These are phyloP conservation scores for Phyllosticta ampelicida DNA, from an alignment of 2,329 filamentous ascomycete genomes.

Conservation along the genomic window DNA sequence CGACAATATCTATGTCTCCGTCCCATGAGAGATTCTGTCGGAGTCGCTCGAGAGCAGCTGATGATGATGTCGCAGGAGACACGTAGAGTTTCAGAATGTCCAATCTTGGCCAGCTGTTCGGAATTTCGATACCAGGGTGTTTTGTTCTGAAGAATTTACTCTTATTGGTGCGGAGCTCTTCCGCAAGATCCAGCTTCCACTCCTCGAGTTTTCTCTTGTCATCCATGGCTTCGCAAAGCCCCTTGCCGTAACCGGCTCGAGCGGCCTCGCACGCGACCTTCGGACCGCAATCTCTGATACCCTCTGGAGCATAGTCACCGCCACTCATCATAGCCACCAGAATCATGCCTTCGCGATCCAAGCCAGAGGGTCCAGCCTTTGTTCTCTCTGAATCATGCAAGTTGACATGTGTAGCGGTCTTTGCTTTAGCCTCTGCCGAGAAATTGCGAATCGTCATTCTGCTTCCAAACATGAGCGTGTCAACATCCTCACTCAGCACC, in stretches of 20 bases:
- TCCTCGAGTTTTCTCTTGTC: constrained; percentile 35
- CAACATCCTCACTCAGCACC: constrained; percentile 91
- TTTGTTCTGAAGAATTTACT: constrained; percentile 67
- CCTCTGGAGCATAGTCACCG: constrained; percentile 84
- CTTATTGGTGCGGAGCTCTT: constrained; percentile 76
- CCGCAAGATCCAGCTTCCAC: constrained; percentile 63
- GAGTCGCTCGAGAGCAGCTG: constrained; percentile 46
- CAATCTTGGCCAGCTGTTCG: constrained; percentile 67
- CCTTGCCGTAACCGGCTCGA: constrained; percentile 71
- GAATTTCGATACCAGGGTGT: constrained; percentile 64
- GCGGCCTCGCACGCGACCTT: constrained; percentile 87
- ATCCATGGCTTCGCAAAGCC: constrained; percentile 52
- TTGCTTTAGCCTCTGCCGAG: constrained; percentile 60
- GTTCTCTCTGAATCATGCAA: constrained; percentile 59
- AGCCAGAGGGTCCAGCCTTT: constrained; percentile 43
- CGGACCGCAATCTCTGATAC: constrained; percentile 76
- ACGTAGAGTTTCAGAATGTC: constrained; percentile 81
- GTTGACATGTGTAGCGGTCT: constrained; percentile 72
- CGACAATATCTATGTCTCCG: constrained; percentile 50
- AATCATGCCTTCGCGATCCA: constrained; percentile 84
- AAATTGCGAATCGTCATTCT: constrained; percentile 69
- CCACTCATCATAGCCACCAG: constrained; percentile 90
- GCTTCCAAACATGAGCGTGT: constrained; percentile 95
- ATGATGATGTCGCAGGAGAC: constrained; percentile 66
- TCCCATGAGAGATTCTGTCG: constrained; percentile 49